These are phyloP conservation scores for Salvia splendens DNA, from an alignment of 257 asterid genomes.

Conservation along the genomic window DNA sequence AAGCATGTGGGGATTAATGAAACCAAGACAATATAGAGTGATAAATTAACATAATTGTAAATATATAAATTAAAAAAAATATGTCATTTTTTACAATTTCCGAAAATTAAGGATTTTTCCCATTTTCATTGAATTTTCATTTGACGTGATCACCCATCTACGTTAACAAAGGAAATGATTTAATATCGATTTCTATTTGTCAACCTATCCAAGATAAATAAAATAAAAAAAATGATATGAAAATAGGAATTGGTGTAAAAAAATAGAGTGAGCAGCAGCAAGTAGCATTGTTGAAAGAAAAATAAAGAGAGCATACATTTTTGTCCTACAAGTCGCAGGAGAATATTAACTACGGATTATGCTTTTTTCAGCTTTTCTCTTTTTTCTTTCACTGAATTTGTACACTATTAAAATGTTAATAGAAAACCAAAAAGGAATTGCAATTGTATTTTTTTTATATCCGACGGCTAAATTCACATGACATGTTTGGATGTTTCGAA, in stretches of 20 bases:
- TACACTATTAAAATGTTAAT: too few species aligned
- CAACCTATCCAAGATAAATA: background rate
- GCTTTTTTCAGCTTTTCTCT: conserved; percentile 29
- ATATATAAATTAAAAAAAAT: too few species aligned
- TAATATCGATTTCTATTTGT: background rate
- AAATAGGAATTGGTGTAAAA: background rate
- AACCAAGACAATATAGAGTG: background rate
- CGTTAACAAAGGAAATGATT: too few species aligned
- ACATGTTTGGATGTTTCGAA: conserved; percentile 47
- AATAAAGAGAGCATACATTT: conserved; percentile 18
- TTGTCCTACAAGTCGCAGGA: conserved; percentile 31
- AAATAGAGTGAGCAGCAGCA: conserved; percentile 2
- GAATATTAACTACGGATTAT: conserved; percentile 28
- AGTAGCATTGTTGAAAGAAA: conserved; percentile 19
- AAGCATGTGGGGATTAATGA: background rate
- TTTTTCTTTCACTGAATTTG: background rate
- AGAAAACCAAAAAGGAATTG: background rate
- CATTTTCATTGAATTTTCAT: too few species aligned
- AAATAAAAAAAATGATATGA: background rate
- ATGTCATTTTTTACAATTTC: too few species aligned
- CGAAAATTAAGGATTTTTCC: too few species aligned
- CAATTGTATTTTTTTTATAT: background rate
- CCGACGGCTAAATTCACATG: conserved; percentile 35
- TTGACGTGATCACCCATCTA: too few species aligned
- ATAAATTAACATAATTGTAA: too few species aligned